Base-by-base conservation (phyloP, 345 rosid genomes). In the Eucalyptus camaldulensis region DNA sequence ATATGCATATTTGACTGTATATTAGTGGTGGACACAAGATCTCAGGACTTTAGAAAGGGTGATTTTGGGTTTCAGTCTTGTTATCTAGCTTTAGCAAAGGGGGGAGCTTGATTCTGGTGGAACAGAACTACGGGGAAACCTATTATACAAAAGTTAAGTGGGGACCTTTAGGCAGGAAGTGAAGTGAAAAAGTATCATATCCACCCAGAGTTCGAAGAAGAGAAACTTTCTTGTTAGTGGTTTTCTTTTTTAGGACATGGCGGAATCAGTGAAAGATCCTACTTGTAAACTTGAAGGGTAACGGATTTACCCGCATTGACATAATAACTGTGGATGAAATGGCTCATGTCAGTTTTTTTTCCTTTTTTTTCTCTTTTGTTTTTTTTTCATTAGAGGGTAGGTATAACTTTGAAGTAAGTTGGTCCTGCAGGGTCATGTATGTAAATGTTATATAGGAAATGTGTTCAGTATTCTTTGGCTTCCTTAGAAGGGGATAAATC, bases 281-380 rank as follows among this genome's bases (percentile, higher is more conserved):
- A 37, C 81, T 19, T 0, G 11, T 72, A 37, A 72, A 37, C 45
- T 72, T 72, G 12, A 19, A 72, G 81, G 45, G 14, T 21, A 37
- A 76, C 27, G 27, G 3, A 37, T 76, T 76, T 76, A 76, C 83
- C 27, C 6, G 47, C 47, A 21, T 76, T 40, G 29, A 76, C 83
- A 6, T 10, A 21, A 40, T 76, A 37, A 76, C 9, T 76, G 27
- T 21, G 47, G 83, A 76, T 76, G 22, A 76, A 37, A 10, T 37
- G 83, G 44, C 45, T 76, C 47, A 37, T 37, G 83, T 76, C 83
- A 37, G 22, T 72, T 5, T 72, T 72, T 37, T 16, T 69, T 13
- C 0, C 0, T 0, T 0, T 10, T 16, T 37, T 13, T 62, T 62
- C 0, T 2, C 3, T 9, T 0, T 7, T 1, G 2, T 21, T 37